Percentiles rank a stretch among this genome's conserved stretches.
Evolutionary conservation across 1,139 yeast species (phyloP).

Genomic region (Starmera stellimalicola): DNA sequence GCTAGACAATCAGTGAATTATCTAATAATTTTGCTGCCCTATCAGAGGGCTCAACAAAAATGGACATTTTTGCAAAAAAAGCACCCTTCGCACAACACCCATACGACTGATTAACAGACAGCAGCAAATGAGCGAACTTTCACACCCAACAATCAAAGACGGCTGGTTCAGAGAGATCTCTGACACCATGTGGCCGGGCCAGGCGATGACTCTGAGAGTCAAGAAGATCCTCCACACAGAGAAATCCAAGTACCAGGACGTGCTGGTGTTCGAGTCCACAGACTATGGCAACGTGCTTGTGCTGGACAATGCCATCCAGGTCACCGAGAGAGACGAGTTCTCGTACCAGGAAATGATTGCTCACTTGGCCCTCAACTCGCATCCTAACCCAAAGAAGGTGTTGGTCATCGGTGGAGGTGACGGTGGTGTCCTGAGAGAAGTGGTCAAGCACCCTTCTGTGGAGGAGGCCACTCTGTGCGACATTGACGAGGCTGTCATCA

Average conservation of each 20-base stretch:
- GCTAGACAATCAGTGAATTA: too few species aligned
- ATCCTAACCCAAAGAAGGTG: conserved; percentile 83
- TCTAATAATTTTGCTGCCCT: too few species aligned
- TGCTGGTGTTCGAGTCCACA: conserved; percentile 77
- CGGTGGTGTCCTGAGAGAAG: conserved; percentile 91
- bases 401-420: conserved; percentile 95
- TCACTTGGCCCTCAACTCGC: conserved; percentile 82
- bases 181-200: conserved; percentile 89
- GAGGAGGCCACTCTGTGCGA: conserved; percentile 87
- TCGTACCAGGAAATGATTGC: conserved; percentile 94
- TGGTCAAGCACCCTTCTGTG: conserved; percentile 74
- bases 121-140: conserved; percentile 38
- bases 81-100: too few species aligned
- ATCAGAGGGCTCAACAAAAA: too few species aligned
- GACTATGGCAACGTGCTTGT: conserved; percentile 88
- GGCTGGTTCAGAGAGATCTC: conserved; percentile 92
- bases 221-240: conserved; percentile 74
- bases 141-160: conserved; percentile 62
- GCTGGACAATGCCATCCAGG: conserved; percentile 85
- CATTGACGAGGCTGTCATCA: conserved; percentile 84
- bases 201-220: conserved; percentile 77
- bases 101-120: too few species aligned
- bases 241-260: conserved; percentile 81
- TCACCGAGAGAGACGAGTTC: conserved; percentile 90
- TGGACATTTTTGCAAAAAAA: too few species aligned